phyloP scores from a whole-genome alignment of 768 basidiomycete species.

The Lactifluus subvellereus region DNA sequence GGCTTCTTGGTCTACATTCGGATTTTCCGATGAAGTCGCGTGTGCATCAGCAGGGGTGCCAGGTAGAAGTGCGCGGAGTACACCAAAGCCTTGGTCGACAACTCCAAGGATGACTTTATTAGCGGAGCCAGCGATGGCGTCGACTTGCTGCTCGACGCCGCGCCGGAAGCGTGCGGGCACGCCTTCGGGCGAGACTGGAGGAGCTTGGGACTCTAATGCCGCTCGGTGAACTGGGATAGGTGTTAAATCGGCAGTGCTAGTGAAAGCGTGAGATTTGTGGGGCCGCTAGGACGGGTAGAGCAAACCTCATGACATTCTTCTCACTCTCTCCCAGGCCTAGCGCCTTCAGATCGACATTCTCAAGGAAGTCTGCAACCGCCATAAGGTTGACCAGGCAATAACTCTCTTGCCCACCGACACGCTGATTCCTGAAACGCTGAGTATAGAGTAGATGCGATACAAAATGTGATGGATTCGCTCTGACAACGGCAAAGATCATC shows the following conservation, averaged over 20 bases:
- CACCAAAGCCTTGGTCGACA: constrained; percentile 85
- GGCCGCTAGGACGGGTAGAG: neutral
- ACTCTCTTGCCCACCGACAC: constrained; percentile 73
- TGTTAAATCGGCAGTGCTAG: constrained; percentile 70
- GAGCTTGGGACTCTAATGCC: constrained; percentile 40
- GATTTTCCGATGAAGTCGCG: constrained; percentile 12
- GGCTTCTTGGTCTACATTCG: constrained; percentile 27
- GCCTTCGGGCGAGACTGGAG: constrained; percentile 40
- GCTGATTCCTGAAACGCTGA: constrained; percentile 52
- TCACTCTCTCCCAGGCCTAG: constrained; percentile 59
- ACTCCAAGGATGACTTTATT: constrained; percentile 75
- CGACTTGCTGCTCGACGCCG: constrained; percentile 74
- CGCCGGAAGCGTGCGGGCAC: constrained; percentile 55
- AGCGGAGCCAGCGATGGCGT: constrained; percentile 76
- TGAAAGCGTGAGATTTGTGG: constrained; percentile 1
- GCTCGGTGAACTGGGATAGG: constrained; percentile 70
- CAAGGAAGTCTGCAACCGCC: constrained; percentile 93
- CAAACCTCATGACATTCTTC: constrained; percentile 51
- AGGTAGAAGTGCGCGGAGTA: constrained; percentile 72
- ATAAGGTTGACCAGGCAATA: constrained; percentile 93
- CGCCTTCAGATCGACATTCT: constrained; percentile 83
- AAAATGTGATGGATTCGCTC: constrained; percentile 80
- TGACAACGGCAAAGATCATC: constrained; percentile 91
- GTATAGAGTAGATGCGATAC: constrained; percentile 65
- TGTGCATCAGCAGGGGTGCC: constrained; percentile 31